phyloP scores from a whole-genome alignment of 1,284 basidiomycete species.

The Trametes polyzona region DNA sequence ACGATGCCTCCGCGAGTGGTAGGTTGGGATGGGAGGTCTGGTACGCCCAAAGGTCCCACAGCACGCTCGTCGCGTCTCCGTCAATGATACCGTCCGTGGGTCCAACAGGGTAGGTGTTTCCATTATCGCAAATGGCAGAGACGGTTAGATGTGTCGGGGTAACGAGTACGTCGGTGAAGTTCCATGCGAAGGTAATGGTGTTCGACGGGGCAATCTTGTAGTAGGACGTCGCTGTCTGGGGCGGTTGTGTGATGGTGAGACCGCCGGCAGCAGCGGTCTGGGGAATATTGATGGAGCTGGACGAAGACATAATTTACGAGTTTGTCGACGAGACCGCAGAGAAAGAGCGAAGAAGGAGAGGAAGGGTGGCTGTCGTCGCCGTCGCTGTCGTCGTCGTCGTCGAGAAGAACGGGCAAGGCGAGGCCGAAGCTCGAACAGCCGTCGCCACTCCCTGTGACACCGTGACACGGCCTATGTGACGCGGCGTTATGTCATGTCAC shows the following conservation, averaged over 20 bases:
- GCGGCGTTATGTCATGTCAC: not conserved
- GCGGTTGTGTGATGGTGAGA: conserved; percentile 78
- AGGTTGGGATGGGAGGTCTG: conserved; percentile 66
- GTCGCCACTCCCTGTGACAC: conserved; percentile 1
- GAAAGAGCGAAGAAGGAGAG: conserved; percentile 11
- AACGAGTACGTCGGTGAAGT: conserved; percentile 73
- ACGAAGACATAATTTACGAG: conserved; percentile 11
- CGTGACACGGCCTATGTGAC: not conserved
- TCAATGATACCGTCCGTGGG: conserved; percentile 76
- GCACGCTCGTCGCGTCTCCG: conserved; percentile 69
- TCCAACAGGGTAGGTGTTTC: conserved; percentile 87
- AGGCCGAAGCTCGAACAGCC: not conserved
- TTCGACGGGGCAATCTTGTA: conserved; percentile 85
- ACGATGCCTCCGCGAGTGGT: conserved; percentile 75
- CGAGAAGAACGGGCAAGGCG: not conserved
- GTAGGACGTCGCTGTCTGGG: conserved; percentile 79
- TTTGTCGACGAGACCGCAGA: not conserved
- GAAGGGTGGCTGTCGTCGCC: conserved; percentile 12
- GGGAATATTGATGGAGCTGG: conserved; percentile 42
- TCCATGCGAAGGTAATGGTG: conserved; percentile 91
- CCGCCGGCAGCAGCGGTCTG: conserved; percentile 65
- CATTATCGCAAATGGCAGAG: conserved; percentile 82
- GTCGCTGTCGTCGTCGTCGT: conserved; percentile 15
- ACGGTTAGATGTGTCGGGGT: conserved; percentile 79
- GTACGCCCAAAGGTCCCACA: conserved; percentile 85